Percentiles rank a stretch among this genome's conserved stretches.
Evolutionary conservation across 495 filamentous ascomycete genomes (phyloP).

Genomic region (Melanomma pulvis-pyrius): DNA sequence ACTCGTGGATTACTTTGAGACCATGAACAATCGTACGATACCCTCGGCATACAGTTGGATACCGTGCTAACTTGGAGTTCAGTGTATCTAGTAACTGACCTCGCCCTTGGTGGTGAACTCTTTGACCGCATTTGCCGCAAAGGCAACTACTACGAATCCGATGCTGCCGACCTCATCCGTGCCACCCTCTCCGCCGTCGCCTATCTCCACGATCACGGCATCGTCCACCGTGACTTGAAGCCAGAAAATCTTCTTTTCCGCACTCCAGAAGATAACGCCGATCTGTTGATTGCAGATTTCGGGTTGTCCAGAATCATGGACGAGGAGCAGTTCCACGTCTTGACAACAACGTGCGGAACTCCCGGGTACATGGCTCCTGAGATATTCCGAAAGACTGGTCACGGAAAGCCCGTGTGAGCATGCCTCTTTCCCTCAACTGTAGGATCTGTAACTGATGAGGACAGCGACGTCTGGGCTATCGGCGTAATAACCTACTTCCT

Average conservation of each 20-base stretch:
- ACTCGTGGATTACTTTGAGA: constrained; percentile 98
- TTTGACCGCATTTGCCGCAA: constrained; percentile 99
- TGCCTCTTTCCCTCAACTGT: background rate
- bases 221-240: constrained; percentile 85
- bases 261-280: constrained; percentile 79
- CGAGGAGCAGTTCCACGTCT: constrained; percentile 96
- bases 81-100: constrained; percentile 97
- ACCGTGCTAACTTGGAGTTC: constrained; percentile 3
- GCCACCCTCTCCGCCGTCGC: constrained; percentile 96
- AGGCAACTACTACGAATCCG: constrained; percentile 96
- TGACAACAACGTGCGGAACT: constrained; percentile 96
- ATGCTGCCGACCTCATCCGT: constrained; percentile 92
- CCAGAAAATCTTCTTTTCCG: constrained; percentile 80
- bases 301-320: constrained; percentile 96
- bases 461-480: constrained; percentile 76
- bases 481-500: constrained; percentile 93
- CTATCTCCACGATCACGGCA: constrained; percentile 97
- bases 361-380: constrained; percentile 94
- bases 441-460: constrained; percentile 7
- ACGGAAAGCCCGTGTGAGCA: constrained; percentile 75
- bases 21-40: constrained; percentile 85
- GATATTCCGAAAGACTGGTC: constrained; percentile 78
- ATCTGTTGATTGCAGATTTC: constrained; percentile 96
- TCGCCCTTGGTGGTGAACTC: constrained; percentile 93
- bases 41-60: background rate